Percentiles rank a stretch among this genome's conserved stretches.
Evolutionary conservation across 1,139 yeast genomes (phyloP).

Genomic region (Yamadazyma siamensis): DNA sequence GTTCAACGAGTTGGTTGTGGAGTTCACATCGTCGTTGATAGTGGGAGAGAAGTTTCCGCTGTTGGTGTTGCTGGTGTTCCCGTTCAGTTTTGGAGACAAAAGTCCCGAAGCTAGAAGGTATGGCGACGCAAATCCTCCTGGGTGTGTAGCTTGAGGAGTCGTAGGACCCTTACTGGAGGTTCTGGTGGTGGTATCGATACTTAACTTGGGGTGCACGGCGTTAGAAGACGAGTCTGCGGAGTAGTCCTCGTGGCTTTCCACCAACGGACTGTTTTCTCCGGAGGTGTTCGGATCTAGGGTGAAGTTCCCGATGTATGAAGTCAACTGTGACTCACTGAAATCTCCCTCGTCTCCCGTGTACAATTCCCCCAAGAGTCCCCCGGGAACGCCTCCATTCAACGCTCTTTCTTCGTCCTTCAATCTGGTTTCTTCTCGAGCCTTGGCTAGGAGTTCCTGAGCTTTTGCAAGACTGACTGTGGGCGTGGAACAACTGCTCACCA

Average conservation of each 20-base stretch:
- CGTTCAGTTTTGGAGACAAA: constrained; percentile 41
- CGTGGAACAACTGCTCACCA: constrained; percentile 89
- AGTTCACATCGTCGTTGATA: constrained; percentile 9
- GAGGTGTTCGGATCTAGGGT: constrained; percentile 23
- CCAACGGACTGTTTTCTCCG: constrained; percentile 26
- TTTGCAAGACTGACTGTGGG: constrained; percentile 85
- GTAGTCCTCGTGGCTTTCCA: constrained; percentile 30
- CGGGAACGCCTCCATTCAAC: constrained; percentile 18
- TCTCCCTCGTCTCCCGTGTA: constrained; percentile 24
- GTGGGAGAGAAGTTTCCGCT: constrained; percentile 19
- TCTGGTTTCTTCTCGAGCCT: constrained; percentile 72
- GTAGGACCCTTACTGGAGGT: constrained; percentile 22
- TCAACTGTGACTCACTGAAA: constrained; percentile 14
- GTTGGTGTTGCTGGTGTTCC: constrained; percentile 11
- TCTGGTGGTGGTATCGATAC: constrained; percentile 28
- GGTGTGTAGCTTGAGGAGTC: constrained; percentile 27
- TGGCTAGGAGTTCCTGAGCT: constrained; percentile 83
- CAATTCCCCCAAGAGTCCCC: constrained; percentile 14
- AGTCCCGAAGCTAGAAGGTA: constrained; percentile 57
- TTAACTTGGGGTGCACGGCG: constrained; percentile 25
- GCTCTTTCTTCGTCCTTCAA: constrained; percentile 55
- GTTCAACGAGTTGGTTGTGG: constrained; percentile 7
- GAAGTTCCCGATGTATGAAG: constrained; percentile 17
- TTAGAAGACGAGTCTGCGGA: constrained; percentile 1
- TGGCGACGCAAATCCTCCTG: constrained; percentile 56